phyloP scores from a whole-genome alignment of 139 green algal species.

The Micractinium conductrix region DNA sequence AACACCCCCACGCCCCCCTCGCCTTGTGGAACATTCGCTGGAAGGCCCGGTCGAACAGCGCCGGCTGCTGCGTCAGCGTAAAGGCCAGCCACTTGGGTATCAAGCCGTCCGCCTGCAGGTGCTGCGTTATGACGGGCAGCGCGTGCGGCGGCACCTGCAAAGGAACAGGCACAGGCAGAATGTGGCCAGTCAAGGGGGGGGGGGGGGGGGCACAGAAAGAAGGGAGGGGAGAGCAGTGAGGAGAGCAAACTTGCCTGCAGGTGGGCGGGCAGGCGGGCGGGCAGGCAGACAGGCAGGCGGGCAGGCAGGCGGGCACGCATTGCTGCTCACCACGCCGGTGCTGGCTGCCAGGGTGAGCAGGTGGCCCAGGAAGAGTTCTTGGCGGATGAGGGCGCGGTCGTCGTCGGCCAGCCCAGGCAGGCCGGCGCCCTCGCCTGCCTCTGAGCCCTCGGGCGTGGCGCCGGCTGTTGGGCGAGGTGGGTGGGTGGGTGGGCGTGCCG shows the following conservation, averaged over 20 bases:
- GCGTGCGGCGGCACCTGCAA: conserved; percentile 56
- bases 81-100: conserved; percentile 80
- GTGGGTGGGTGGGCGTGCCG: background rate
- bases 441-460: background rate
- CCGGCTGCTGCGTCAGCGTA: conserved; percentile 70
- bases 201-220: too few species aligned
- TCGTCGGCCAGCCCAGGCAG: conserved; percentile 20
- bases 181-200: too few species aligned
- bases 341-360: conserved; percentile 59
- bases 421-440: conserved; percentile 6
- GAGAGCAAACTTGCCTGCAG: too few species aligned
- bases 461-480: background rate
- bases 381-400: conserved; percentile 43
- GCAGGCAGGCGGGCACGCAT: too few species aligned
- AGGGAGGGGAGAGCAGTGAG: too few species aligned
- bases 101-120: conserved; percentile 64
- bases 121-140: conserved; percentile 58
- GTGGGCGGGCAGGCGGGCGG: too few species aligned
- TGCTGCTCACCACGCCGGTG: conserved; percentile 28
- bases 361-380: conserved; percentile 74
- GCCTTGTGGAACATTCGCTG: conserved; percentile 64
- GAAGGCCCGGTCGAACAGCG: conserved; percentile 77
- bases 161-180: too few species aligned
- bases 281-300: too few species aligned
- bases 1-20: background rate